Base-by-base conservation (phyloP, 768 basidiomycete species). In the Trametes elegans region DNA sequence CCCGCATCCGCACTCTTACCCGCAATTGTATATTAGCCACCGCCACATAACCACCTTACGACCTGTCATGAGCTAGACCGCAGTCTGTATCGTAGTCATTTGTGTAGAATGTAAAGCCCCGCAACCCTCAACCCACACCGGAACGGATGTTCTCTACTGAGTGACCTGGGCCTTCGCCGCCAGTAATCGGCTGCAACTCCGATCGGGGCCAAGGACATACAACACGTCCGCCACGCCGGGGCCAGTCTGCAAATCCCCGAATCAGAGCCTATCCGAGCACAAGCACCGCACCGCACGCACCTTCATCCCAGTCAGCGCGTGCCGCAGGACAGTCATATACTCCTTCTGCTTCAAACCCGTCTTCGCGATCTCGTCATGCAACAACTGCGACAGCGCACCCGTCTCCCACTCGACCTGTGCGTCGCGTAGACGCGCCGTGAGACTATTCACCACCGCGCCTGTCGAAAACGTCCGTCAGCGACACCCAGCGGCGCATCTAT, bases 261-360 rank as follows among this genome's bases (percentile, higher is more conserved):
- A 32, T 4, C 27, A 29, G 2, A 21, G 34, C 19, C 16, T 21
- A 16, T 9, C 32, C 16, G 4, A 19, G n/a, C 13, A 31, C 40
- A 29, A 3, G 3, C 6, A 3, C 5, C 5, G 28, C 11, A 43
- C 7, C 27, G 26, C 64, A 19, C 18, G 21, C 36, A 88, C 94
- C 82, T 90, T 93, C 73, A 84, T 81, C 2, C 86, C 94, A 1
- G 88, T 93, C 61, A 97, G 66, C 3, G 87, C 88, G 65, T 90
- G 82, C 48, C 95, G 72, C 46, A 96, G 69, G 0, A 82, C 78
- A 1, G 79, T 85, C 84, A 94, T 86, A 61, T 91, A 82, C 19
- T 72, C 61, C 47, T 80, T 85, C 39, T 70, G 70, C 47, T 76
- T 72, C 11, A 80, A 52, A 3, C 68, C 70, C 2, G 75, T 62